These are phyloP conservation scores for Lithohypha guttulata DNA, from an alignment of 2,329 filamentous ascomycete genomes.

Conservation along the genomic window DNA sequence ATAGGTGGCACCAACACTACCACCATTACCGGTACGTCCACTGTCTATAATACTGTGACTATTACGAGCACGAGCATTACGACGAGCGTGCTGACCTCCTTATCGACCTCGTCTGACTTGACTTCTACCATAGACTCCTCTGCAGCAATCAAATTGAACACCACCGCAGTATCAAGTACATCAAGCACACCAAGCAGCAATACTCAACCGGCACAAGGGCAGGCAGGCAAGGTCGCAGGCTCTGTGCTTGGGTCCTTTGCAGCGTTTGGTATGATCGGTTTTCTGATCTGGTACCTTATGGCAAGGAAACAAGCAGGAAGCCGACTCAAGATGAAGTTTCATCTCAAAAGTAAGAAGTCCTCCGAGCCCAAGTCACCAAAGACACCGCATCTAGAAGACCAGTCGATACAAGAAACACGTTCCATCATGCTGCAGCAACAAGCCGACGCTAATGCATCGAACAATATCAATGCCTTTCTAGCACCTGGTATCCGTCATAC, in stretches of 20 bases:
- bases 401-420: constrained; percentile 4
- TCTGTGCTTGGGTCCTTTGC: constrained; percentile 5
- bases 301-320: not conserved
- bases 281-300: constrained; percentile 3
- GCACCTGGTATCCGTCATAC: too few relatives aligned
- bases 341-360: not conserved
- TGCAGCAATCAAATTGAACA: not conserved
- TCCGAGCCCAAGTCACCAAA: constrained; percentile 1
- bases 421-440: constrained; percentile 5
- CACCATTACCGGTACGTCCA: constrained; percentile 5
- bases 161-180: not conserved
- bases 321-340: constrained; percentile 1
- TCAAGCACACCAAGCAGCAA: not conserved
- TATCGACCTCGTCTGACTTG: constrained; percentile 1
- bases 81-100: not conserved
- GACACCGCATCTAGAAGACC: constrained; percentile 5
- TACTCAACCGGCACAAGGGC: not conserved
- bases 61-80: constrained; percentile 3
- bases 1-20: not conserved
- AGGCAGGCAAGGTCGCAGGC: constrained; percentile 4
- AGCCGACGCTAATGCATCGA: not conserved
- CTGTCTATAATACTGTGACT: constrained; percentile 1
- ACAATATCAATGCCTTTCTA: constrained; percentile 1
- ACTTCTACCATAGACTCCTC: not conserved
- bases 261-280: constrained; percentile 4